Evolutionary conservation across 2,329 filamentous ascomycete genomes (phyloP).

Genomic region (Alternaria sp.): DNA sequence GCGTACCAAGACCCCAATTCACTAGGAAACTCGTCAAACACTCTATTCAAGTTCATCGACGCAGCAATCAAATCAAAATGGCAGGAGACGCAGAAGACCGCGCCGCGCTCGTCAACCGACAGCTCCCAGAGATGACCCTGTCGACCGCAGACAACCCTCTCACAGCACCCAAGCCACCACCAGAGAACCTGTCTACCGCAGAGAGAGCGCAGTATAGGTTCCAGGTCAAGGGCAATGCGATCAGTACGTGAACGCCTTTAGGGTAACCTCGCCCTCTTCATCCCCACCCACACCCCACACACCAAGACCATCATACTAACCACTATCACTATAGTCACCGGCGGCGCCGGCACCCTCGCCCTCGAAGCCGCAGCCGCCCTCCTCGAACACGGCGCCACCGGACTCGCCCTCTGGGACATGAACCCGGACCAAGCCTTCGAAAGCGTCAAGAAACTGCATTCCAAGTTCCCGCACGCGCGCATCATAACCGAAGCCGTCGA

Average conservation of each 20-base stretch:
- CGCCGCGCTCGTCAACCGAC: constrained; percentile 52
- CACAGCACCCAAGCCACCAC: constrained; percentile 52
- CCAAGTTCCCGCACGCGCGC: constrained; percentile 61
- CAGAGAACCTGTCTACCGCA: constrained; percentile 50
- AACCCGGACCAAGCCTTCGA: constrained; percentile 52
- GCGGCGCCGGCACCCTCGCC: constrained; percentile 69
- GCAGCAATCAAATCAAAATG: constrained; percentile 26
- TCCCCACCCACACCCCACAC: not conserved
- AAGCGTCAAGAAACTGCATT: constrained; percentile 55
- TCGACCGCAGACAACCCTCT: constrained; percentile 54
- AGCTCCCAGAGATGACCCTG: constrained; percentile 58
- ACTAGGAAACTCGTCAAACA: no score
- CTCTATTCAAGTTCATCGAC: no score
- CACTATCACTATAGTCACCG: constrained; percentile 58
- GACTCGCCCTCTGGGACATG: constrained; percentile 67
- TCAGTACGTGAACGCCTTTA: constrained; percentile 51
- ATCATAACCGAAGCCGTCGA: constrained; percentile 63
- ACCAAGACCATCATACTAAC: not conserved
- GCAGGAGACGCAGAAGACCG: constrained; percentile 48
- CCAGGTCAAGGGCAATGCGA: constrained; percentile 59
- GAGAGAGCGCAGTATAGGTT: constrained; percentile 57
- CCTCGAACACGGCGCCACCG: constrained; percentile 69
- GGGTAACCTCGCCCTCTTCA: constrained; percentile 14
- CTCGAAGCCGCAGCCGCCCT: constrained; percentile 65
- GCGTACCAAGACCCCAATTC: no score